Conservation (phyloP, 1,284 basidiomycete species). For the Mycosarcoma mackinlayi region DNA sequence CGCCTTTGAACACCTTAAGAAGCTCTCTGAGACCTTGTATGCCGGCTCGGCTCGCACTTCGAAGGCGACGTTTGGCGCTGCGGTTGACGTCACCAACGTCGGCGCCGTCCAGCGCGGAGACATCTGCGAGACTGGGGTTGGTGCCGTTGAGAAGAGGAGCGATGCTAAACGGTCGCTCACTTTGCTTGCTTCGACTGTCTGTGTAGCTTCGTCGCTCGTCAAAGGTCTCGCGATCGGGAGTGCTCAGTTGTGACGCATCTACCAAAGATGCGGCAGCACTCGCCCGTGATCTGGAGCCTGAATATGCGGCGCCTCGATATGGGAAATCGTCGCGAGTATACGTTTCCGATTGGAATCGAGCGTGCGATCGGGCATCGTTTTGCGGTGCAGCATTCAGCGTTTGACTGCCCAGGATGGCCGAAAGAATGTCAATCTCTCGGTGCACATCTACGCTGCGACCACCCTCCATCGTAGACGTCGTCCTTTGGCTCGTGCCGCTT, state of each 20-base stretch:
- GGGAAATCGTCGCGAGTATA: conserved; percentile 13
- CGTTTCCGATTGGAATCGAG: conserved; percentile 33
- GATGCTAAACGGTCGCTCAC: conserved; percentile 21
- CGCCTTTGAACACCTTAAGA: conserved; percentile 38
- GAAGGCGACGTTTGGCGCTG: conserved; percentile 48
- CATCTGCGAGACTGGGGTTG: conserved; percentile 7
- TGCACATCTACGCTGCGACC: conserved; percentile 43
- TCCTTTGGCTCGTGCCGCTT: conserved; percentile 35
- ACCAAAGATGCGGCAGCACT: background rate
- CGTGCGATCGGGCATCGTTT: conserved; percentile 18
- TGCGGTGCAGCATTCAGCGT: conserved; percentile 13
- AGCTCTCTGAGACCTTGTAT: conserved; percentile 53
- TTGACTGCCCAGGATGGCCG: conserved; percentile 48
- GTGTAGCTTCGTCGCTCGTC: conserved; percentile 7
- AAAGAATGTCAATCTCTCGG: conserved; percentile 58
- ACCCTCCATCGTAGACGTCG: conserved; percentile 27
- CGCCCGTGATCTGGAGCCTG: background rate
- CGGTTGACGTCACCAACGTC: conserved; percentile 32
- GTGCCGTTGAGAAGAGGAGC: conserved; percentile 11
- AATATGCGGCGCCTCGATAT: conserved; percentile 1
- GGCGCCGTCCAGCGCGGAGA: conserved; percentile 7
- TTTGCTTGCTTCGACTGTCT: background rate
- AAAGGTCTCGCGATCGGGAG: conserved; percentile 6
- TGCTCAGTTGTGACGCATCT: conserved; percentile 5
- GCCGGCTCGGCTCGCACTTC: conserved; percentile 53